Base-by-base conservation (phyloP, 495 filamentous ascomycete genomes). In the Penicillium fimorum region DNA sequence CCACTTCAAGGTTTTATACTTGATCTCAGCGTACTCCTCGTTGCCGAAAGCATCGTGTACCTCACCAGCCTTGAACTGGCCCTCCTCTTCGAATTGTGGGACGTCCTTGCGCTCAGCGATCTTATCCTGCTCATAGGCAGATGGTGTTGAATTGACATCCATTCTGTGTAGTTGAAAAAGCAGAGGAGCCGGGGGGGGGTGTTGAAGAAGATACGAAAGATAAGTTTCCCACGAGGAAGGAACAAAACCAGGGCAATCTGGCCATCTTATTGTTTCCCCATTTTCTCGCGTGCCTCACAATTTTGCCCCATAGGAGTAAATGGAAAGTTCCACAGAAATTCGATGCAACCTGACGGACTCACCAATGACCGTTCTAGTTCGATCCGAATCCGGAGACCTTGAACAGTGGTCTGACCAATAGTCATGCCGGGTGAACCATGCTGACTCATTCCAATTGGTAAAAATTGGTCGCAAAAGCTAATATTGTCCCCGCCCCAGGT, bases 1-100 rank as follows among this genome's bases (percentile, higher is more conserved):
- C 76, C 77, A 79, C 58, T 68, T 68, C 62, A 79, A 55, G 9
- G 75, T 78, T 62, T 73, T 76, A 55, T 79, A 79, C 58, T 77
- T 76, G 60, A 76, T 70, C 50, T 76, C 76, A 5, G 71, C 71
- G 37, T 66, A 68, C 30, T 68, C 69, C 57, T 78, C 76, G 43
- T 77, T 69, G 37, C 73, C 76, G 51, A 79, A 78, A 8, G 77
- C 70, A 62, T 77, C 69, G 7, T 56, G 52, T 8, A 66, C 64
- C 43, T 66, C 63, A 17, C 66, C 65, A 44, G 65, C 51, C 62
- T 73, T 68, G 5, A 78, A 64, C 51, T 70, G 68, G 25, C 75
- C 67, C 63, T 66, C 51, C 76, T 69, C 64, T 2, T 64, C 64
- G 0, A 50, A 51, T 4, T 20, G 35, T 11, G 56, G 54, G 22